Percentiles rank a stretch among this genome's conserved stretches.
These are phyloP conservation scores for Phalaenopsis hybrid DNA, from an alignment of 116 monocot genomes.

Conservation along the genomic window DNA sequence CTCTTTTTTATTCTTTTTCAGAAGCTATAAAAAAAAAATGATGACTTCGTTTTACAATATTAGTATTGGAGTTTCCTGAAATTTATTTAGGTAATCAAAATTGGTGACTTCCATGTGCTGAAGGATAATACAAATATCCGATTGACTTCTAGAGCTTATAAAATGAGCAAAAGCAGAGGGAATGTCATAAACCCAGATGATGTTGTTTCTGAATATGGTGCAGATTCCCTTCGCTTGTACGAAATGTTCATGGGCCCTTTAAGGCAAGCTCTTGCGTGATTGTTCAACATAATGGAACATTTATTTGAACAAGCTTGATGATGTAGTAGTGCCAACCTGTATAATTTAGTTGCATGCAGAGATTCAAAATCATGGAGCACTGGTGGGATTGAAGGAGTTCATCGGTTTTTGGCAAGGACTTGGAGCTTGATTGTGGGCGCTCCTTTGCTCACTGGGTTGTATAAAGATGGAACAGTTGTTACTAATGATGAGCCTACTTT, in stretches of 20 bases:
- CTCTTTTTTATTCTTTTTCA: not conserved
- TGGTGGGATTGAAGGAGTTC: conserved; percentile 95
- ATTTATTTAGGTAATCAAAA: conserved; percentile 53
- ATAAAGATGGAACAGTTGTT: conserved; percentile 48
- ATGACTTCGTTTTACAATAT: not conserved
- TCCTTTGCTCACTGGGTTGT: conserved; percentile 67
- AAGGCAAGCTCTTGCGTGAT: conserved; percentile 33
- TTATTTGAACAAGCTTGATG: not conserved
- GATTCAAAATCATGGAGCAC: conserved; percentile 95
- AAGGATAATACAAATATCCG: conserved; percentile 76
- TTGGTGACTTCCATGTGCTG: conserved; percentile 72
- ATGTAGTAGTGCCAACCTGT: not conserved
- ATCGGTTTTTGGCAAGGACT: conserved; percentile 74
- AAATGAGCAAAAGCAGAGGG: conserved; percentile 99
- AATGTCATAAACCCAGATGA: conserved; percentile 99
- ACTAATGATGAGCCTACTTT: conserved; percentile 62
- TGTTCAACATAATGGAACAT: not conserved
- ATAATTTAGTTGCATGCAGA: conserved; percentile 27
- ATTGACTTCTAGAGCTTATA: conserved; percentile 65
- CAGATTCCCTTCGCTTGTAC: conserved; percentile 95
- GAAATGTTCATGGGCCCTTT: conserved; percentile 99
- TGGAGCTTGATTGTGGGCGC: conserved; percentile 92
- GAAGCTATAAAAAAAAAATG: not conserved
- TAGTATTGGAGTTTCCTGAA: not conserved
- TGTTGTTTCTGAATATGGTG: conserved; percentile 88